Conservation (phyloP, 2,329 filamentous ascomycete species). For the Hymenoscyphus scutula region DNA sequence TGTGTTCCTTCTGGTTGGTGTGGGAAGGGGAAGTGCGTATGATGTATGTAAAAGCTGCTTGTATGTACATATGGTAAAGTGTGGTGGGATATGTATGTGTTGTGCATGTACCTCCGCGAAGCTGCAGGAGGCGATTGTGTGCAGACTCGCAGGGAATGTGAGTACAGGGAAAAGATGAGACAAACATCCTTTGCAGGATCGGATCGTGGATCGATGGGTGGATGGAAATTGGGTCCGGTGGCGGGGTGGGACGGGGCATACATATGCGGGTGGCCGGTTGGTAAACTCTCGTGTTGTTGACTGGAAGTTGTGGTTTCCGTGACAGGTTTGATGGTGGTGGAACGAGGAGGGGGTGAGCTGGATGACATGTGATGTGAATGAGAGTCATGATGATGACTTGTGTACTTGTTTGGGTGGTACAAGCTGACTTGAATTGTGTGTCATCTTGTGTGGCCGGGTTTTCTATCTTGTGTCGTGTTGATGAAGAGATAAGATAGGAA, state of each 20-base stretch:
- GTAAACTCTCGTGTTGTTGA: background rate
- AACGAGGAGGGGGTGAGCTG: background rate
- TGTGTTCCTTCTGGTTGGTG: background rate
- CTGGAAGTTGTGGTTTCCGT: background rate
- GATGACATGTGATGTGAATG: background rate
- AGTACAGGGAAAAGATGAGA: slow-evolving; percentile 6
- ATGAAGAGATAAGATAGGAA: background rate
- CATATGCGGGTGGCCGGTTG: slow-evolving; percentile 10
- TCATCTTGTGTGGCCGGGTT: too few relatives aligned
- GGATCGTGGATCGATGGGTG: slow-evolving; percentile 13
- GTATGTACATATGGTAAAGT: background rate
- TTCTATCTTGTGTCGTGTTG: background rate
- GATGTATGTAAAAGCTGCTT: background rate
- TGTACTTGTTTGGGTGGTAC: background rate
- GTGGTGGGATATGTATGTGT: background rate
- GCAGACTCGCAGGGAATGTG: too few relatives aligned
- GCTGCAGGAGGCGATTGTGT: background rate
- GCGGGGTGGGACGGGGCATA: slow-evolving; percentile 1
- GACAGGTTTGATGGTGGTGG: background rate
- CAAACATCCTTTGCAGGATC: slow-evolving; percentile 15
- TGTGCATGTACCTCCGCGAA: background rate
- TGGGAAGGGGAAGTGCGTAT: background rate
- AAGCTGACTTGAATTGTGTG: background rate
- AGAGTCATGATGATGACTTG: background rate
- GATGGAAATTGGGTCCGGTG: background rate